Evolutionary conservation across 441 rosid species (phyloP), one percentile per base, ranked within the genome.

Genomic region (Brassica balearica): DNA sequence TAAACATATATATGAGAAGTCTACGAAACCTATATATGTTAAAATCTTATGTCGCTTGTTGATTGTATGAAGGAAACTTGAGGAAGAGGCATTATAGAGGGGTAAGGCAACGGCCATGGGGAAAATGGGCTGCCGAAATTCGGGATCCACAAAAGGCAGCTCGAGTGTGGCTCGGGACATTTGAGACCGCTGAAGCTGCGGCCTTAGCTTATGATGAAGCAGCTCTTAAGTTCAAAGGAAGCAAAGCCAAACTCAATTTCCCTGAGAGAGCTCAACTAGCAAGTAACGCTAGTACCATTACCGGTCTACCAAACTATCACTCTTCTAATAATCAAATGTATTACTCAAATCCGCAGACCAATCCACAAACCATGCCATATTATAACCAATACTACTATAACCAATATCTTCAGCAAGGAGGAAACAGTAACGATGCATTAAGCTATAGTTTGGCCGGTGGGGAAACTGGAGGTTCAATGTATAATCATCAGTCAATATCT

Each of bases 191-290:
- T 0, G 98, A 94, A 82, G 93, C 90, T 0, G 98, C 98, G 0
- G 98, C 98, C 4, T 85, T 91, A 60, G 98, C 98, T 32, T 94
- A 94, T n/a, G 98, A 94, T 68, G 91, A 90, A 74, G 98, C 98
- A 0, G 98, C 98, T 58, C 95, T 94, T n/a, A 82, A 89, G 81
- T 94, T 94, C 83, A 94, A 94, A 87, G 98, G 98, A 73, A 87
- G 90, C 91, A 94, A 89, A 80, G 98, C 98, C 2, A 94, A 94
- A 81, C 97, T 94, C 10, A 94, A 94, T 80, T 94, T 94, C 83
- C 98, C 98, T 0, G 97, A 94, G 83, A 85, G 98, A 73, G 98
- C 91, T 81, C 92, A 89, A 70, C 69, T 77, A 58, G 77, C 64
- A 38, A 72, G 82, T 34, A 80, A 34, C 80, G 25, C 46, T 71